Percentiles rank a stretch among this genome's conserved stretches.
These are phyloP conservation scores for Oryza glaberrima DNA, from an alignment of 176 grass and related monocot species.

Conservation along the genomic window DNA sequence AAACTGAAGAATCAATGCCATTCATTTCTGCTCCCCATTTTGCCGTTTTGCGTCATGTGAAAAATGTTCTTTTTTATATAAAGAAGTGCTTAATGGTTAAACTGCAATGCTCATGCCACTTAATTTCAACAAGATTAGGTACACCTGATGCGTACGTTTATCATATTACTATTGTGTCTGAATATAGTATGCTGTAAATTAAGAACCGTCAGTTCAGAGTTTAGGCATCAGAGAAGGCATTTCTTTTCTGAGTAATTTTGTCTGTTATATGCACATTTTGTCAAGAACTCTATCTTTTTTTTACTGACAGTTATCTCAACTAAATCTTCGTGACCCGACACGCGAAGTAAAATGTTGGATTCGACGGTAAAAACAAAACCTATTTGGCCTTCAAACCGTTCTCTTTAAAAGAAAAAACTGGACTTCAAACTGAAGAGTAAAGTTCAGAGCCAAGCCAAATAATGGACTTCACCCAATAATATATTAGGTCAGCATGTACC, in stretches of 20 bases:
- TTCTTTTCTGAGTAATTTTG: not conserved
- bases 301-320: not conserved
- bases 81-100: not conserved
- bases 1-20: not conserved
- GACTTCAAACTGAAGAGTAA: not conserved
- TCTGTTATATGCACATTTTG: not conserved
- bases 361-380: not conserved
- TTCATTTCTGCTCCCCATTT: not conserved
- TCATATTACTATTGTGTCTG: not conserved
- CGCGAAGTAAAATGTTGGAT: not conserved
- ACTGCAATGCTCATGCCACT: not conserved
- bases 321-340: not conserved
- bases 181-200: not conserved
- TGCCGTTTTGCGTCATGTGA: not conserved
- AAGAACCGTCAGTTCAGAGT: not conserved
- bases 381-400: not conserved
- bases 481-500: not conserved
- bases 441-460: not conserved
- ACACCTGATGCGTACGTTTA: not conserved
- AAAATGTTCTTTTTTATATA: not conserved
- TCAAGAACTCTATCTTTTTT: not conserved
- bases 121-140: constrained; percentile 21
- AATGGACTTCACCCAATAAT: no score
- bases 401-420: not conserved
- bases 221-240: not conserved